phyloP scores from a whole-genome alignment of 2,329 filamentous ascomycete genomes.

The Diaporthe sp. region DNA sequence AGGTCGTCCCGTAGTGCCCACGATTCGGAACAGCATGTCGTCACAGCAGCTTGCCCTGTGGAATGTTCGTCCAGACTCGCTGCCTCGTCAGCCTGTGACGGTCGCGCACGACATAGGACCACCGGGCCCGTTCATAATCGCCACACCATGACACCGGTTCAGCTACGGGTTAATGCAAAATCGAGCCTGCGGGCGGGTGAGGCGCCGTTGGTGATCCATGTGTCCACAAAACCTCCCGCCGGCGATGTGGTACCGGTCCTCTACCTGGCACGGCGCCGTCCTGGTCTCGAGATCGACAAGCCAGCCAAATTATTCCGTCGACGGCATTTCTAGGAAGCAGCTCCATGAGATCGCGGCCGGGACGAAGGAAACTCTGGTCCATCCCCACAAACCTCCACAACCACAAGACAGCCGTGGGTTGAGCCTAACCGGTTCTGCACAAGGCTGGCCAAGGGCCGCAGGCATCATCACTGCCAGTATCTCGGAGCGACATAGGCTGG shows the following conservation, averaged over 20 bases:
- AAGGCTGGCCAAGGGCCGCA: background rate
- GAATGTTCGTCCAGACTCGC: constrained; percentile 26
- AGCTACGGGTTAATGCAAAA: constrained; percentile 11
- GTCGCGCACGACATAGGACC: constrained; percentile 9
- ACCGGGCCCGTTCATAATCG: constrained; percentile 7
- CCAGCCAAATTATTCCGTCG: constrained; percentile 18
- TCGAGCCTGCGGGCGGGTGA: background rate
- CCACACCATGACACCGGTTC: constrained; percentile 21
- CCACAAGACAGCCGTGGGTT: background rate
- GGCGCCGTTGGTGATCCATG: background rate
- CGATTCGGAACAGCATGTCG: constrained; percentile 18
- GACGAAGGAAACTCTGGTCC: background rate
- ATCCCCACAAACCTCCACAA: constrained; percentile 30
- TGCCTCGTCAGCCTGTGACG: constrained; percentile 6
- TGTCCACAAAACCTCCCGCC: constrained; percentile 1
- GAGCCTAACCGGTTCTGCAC: constrained; percentile 23
- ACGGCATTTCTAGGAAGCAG: background rate
- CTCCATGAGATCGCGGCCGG: constrained; percentile 9
- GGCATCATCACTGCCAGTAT: constrained; percentile 29
- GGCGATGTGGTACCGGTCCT: background rate
- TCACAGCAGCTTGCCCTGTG: background rate
- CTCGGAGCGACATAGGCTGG: background rate
- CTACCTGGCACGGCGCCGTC: constrained; percentile 17
- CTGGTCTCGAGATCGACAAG: background rate
- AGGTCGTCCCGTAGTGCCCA: background rate